phyloP scores from a whole-genome alignment of 495 filamentous ascomycete species.

The Penicillium flavigenum region DNA sequence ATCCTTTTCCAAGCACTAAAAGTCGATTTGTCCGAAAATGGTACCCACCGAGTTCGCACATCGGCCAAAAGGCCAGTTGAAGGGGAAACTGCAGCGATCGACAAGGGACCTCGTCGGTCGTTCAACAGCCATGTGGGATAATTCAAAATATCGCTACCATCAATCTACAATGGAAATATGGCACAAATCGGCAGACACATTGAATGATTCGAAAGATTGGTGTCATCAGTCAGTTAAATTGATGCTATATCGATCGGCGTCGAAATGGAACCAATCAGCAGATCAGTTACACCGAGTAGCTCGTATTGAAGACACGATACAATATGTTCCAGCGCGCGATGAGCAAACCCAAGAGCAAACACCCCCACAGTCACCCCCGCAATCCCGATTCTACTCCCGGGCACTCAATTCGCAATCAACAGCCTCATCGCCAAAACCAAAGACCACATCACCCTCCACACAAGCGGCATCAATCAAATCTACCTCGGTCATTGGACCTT shows the following conservation, averaged over 20 bases:
- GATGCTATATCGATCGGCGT: slow-evolving; percentile 1
- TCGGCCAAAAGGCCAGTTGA: background rate
- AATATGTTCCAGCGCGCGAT: background rate
- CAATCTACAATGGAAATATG: slow-evolving; percentile 6
- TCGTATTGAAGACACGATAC: background rate
- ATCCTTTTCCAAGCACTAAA: background rate
- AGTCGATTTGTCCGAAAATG: background rate
- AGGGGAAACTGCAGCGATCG: slow-evolving; percentile 1
- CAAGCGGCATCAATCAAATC: background rate
- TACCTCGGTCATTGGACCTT: background rate
- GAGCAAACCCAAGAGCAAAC: background rate
- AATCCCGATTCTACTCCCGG: slow-evolving; percentile 3
- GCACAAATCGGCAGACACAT: slow-evolving; percentile 1
- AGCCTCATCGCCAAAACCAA: background rate
- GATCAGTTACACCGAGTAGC: slow-evolving; percentile 4
- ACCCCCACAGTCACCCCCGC: background rate
- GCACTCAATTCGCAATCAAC: background rate
- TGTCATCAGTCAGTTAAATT: slow-evolving; percentile 1
- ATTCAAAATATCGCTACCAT: slow-evolving; percentile 6
- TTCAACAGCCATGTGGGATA: slow-evolving; percentile 1
- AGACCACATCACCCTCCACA: background rate
- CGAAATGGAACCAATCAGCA: slow-evolving; percentile 7
- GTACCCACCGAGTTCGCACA: background rate
- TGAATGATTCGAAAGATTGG: slow-evolving; percentile 3
- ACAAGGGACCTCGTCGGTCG: slow-evolving; percentile 3